Evolutionary conservation across 805 yeast species (phyloP).

Genomic region (Yarrowia divulgata): DNA sequence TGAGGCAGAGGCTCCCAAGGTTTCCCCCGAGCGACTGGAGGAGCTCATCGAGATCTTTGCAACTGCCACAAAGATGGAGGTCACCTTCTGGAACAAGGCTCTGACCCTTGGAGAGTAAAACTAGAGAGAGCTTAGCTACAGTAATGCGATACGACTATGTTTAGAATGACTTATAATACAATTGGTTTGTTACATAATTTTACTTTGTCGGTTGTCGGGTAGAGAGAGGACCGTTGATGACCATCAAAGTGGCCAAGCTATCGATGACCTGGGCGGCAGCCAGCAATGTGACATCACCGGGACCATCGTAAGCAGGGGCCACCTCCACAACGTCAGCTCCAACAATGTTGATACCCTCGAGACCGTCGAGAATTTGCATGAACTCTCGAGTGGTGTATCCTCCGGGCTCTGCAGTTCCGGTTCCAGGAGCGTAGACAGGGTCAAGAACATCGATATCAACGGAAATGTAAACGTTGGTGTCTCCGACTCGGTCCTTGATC

Average conservation of each 20-base stretch:
- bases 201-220: slow-evolving; percentile 10
- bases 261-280: slow-evolving; percentile 66
- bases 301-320: slow-evolving; percentile 66
- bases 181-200: not conserved
- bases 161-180: slow-evolving; percentile 9
- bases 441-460: slow-evolving; percentile 98
- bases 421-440: slow-evolving; percentile 92
- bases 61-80: slow-evolving; percentile 66
- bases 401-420: slow-evolving; percentile 98
- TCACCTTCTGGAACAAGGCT: slow-evolving; percentile 66
- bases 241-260: slow-evolving; percentile 34
- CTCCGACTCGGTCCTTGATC: slow-evolving; percentile 72
- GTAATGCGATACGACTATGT: not conserved
- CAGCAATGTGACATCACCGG: slow-evolving; percentile 60
- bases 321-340: slow-evolving; percentile 84
- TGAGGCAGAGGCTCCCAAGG: slow-evolving; percentile 54
- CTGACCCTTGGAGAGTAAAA: slow-evolving; percentile 36
- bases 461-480: slow-evolving; percentile 82
- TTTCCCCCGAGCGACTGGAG: slow-evolving; percentile 57
- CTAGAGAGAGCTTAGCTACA: not conserved
- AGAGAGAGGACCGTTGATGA: slow-evolving; percentile 29
- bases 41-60: slow-evolving; percentile 65
- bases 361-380: slow-evolving; percentile 62
- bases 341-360: slow-evolving; percentile 66
- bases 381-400: slow-evolving; percentile 91